A percentile compares a stretch with the other conserved stretches of the same genome.
phyloP scores from a whole-genome alignment of 176 grass and related monocot species.

The Cymbopogon citratus region DNA sequence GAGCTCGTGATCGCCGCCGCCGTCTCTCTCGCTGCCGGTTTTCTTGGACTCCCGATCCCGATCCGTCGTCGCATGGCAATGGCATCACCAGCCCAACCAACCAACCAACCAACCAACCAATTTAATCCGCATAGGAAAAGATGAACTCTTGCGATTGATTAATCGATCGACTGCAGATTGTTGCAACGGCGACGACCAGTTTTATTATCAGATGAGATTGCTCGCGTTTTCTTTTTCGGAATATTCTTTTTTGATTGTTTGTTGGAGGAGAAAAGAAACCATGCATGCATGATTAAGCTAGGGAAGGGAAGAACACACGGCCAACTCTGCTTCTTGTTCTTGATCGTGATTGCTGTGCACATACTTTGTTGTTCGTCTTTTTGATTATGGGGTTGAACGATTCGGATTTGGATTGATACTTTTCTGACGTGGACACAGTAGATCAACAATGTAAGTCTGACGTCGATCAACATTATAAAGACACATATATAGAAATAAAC shows the following conservation, averaged over 20 bases:
- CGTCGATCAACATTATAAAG: background rate
- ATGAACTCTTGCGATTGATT: background rate
- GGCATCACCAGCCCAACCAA: background rate
- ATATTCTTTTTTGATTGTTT: background rate
- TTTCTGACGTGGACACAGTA: background rate
- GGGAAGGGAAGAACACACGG: background rate
- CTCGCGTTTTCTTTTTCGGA: background rate
- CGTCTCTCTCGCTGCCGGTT: background rate
- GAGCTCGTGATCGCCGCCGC: background rate
- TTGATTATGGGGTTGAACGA: background rate
- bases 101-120: background rate
- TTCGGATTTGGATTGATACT: background rate
- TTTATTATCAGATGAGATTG: background rate
- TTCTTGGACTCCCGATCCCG: background rate
- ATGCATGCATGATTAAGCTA: background rate
- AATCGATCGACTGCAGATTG: background rate
- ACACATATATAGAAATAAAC: background rate
- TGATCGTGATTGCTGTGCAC: background rate
- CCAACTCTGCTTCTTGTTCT: background rate
- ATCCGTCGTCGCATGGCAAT: background rate
- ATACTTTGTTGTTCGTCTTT: background rate
- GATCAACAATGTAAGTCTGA: background rate
- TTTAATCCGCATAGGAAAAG: background rate
- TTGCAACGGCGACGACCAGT: background rate
- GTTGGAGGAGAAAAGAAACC: conserved; percentile 8